phyloP scores from a whole-genome alignment of 2,329 filamentous ascomycete genomes.

The Diaporthe helianthi region DNA sequence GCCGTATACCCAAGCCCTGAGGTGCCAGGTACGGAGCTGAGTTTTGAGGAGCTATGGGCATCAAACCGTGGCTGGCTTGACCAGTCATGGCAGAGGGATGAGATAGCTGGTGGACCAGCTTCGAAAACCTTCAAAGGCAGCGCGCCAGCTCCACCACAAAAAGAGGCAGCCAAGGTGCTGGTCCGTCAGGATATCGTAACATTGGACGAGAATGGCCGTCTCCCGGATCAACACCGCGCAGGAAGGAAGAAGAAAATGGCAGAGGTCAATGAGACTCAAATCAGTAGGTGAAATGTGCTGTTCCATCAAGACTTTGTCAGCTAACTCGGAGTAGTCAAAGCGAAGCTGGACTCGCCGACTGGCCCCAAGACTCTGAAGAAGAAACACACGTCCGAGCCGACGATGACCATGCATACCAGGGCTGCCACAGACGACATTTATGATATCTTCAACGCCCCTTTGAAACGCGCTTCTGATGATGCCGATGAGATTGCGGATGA shows the following conservation, averaged over 20 bases:
- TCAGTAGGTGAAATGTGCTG: constrained; percentile 65
- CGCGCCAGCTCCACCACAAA: constrained; percentile 41
- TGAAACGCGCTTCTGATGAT: constrained; percentile 51
- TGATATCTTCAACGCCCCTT: constrained; percentile 91
- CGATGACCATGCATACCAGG: constrained; percentile 95
- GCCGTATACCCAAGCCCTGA: constrained; percentile 82
- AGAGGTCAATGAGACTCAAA: constrained; percentile 91
- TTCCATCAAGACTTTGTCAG: neutral
- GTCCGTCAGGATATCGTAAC: constrained; percentile 54
- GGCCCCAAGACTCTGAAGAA: constrained; percentile 85
- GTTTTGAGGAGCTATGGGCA: constrained; percentile 92
- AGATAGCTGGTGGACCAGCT: constrained; percentile 33
- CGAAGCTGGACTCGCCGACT: constrained; percentile 89
- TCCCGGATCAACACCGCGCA: constrained; percentile 53
- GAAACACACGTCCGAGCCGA: constrained; percentile 75
- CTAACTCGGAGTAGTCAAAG: constrained; percentile 72
- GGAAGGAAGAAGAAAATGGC: constrained; percentile 78
- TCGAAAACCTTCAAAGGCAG: constrained; percentile 37
- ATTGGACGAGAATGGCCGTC: constrained; percentile 67
- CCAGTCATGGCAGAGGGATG: constrained; percentile 60
- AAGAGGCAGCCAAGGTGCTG: constrained; percentile 47
- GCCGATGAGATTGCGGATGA: constrained; percentile 61
- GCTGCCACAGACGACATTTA: constrained; percentile 98
- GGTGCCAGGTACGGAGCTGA: constrained; percentile 76
- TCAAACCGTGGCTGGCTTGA: constrained; percentile 74